These are phyloP conservation scores for Colletotrichum sp. DNA, from an alignment of 2,329 filamentous ascomycete species.

Conservation along the genomic window DNA sequence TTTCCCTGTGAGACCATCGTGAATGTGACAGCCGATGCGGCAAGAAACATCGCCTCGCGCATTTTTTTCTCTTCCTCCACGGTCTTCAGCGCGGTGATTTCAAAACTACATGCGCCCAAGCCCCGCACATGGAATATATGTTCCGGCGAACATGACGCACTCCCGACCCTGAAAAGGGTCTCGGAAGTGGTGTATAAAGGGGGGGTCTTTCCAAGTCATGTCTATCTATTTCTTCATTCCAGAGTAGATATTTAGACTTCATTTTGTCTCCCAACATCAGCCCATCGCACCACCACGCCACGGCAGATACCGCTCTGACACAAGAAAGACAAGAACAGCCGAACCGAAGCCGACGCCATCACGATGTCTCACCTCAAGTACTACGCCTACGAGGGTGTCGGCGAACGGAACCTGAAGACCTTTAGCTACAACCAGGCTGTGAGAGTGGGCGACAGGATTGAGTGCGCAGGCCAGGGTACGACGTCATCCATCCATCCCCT, in stretches of 20 bases:
- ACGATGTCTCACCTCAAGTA: slow-evolving; percentile 36
- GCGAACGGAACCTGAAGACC: slow-evolving; percentile 31
- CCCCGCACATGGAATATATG: background rate
- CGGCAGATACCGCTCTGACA: background rate
- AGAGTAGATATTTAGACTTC: background rate
- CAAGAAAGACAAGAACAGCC: background rate
- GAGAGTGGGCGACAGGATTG: slow-evolving; percentile 51
- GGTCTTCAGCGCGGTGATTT: background rate
- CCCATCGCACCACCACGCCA: background rate
- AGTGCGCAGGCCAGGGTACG: slow-evolving; percentile 51
- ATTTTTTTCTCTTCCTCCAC: background rate
- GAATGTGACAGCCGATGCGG: background rate
- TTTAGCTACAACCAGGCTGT: slow-evolving; percentile 52
- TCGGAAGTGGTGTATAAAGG: background rate
- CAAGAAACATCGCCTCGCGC: background rate
- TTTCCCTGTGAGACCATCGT: background rate
- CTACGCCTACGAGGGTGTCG: slow-evolving; percentile 36
- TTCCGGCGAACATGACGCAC: background rate
- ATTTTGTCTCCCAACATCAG: background rate
- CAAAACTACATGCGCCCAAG: background rate
- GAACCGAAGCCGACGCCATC: background rate
- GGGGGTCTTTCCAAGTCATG: background rate
- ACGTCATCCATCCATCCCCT: background rate
- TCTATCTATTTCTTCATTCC: background rate
- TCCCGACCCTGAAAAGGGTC: background rate